Conservation (phyloP, 345 rosid species). For the Lepidium africanum region DNA sequence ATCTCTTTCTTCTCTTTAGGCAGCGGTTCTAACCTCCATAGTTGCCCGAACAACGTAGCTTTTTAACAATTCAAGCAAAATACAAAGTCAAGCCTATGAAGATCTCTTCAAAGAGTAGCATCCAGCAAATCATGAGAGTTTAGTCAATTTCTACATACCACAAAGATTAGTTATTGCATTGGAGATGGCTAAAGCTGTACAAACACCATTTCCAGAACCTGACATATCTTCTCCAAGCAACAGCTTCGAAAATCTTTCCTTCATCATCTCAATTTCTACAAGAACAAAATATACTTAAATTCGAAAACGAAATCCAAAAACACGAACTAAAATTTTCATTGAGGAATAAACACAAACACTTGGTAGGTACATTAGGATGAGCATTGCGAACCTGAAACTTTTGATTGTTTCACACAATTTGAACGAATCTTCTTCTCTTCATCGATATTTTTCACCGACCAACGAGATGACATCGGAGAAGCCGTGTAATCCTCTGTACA, state of each 20-base stretch:
- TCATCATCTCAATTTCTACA: slow-evolving; percentile 90
- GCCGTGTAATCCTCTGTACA: slow-evolving; percentile 61
- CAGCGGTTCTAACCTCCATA: slow-evolving; percentile 91
- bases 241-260: slow-evolving; percentile 90
- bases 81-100: not conserved
- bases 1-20: slow-evolving; percentile 75
- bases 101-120: not conserved
- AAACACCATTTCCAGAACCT: slow-evolving; percentile 96
- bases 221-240: slow-evolving; percentile 99
- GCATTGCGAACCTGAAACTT: slow-evolving; percentile 44
- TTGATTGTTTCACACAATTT: slow-evolving; percentile 29
- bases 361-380: not conserved
- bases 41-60: slow-evolving; percentile 96
- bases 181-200: slow-evolving; percentile 86
- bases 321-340: not conserved
- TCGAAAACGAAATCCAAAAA: not conserved
- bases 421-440: slow-evolving; percentile 38
- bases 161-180: slow-evolving; percentile 97
- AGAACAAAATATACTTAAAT: slow-evolving; percentile 3
- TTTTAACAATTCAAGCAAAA: not conserved
- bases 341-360: slow-evolving; percentile 23
- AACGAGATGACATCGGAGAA: slow-evolving; percentile 40
- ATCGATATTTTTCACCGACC: slow-evolving; percentile 37
- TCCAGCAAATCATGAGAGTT: not conserved
- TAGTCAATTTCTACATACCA: slow-evolving; percentile 39